A percentile compares a stretch with the other conserved stretches of the same genome.
phyloP scores from a whole-genome alignment of 345 rosid genomes.

The Dimocarpus longan region DNA sequence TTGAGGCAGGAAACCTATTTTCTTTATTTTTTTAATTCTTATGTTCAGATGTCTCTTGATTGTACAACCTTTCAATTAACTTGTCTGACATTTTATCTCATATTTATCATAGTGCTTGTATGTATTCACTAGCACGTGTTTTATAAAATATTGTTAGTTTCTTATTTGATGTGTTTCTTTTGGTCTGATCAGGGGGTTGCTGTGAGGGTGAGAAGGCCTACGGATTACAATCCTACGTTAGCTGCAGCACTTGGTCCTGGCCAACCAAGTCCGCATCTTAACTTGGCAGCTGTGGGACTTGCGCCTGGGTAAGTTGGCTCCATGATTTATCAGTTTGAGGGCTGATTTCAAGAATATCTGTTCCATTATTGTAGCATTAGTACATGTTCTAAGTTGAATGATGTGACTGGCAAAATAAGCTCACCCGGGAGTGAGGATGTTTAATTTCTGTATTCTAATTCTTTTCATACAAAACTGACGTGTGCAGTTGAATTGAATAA shows the following conservation, averaged over 20 bases:
- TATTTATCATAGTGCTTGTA: neutral
- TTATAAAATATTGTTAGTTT: neutral
- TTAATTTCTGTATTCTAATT: slow-evolving; percentile 1
- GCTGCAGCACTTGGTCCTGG: slow-evolving; percentile 61
- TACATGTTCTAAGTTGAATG: neutral
- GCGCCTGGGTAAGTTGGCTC: slow-evolving; percentile 39
- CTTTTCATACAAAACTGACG: neutral
- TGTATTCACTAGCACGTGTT: neutral
- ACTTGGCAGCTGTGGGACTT: slow-evolving; percentile 56
- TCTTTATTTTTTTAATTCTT: neutral
- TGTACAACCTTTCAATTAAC: neutral
- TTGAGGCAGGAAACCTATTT: slow-evolving; percentile 32
- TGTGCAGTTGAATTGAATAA: slow-evolving; percentile 7
- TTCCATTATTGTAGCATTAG: neutral
- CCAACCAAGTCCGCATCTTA: slow-evolving; percentile 48
- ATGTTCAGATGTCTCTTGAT: neutral
- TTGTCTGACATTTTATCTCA: neutral
- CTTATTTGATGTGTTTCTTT: slow-evolving; percentile 7
- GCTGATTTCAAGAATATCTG: neutral
- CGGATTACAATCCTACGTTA: slow-evolving; percentile 53
- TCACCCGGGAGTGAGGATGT: neutral
- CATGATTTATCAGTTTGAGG: neutral
- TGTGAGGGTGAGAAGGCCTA: slow-evolving; percentile 57
- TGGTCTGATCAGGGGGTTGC: slow-evolving; percentile 45
- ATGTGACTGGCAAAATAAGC: neutral